Evolutionary conservation across 1,139 yeast genomes (phyloP).

Genomic region (Candida sanyaensis): DNA sequence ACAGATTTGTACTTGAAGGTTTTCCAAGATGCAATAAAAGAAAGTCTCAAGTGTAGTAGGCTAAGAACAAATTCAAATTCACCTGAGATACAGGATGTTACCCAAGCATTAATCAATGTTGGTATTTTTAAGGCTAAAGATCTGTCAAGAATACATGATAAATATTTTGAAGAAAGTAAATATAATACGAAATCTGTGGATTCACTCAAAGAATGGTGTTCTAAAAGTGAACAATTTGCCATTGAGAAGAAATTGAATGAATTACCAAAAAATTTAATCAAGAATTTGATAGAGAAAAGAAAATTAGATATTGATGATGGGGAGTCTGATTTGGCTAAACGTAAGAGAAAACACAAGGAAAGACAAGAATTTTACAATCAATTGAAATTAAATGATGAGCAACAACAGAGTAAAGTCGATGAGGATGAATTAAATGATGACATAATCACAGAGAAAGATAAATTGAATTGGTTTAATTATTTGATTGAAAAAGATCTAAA

Average conservation of each 20-base stretch:
- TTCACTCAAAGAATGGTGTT: constrained; percentile 37
- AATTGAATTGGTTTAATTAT: constrained; percentile 42
- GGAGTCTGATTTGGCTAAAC: constrained; percentile 30
- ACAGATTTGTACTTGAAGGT: constrained; percentile 65
- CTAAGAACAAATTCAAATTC: constrained; percentile 17
- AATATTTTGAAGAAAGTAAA: constrained; percentile 14
- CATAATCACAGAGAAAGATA: constrained; percentile 26
- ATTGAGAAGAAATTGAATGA: constrained; percentile 30
- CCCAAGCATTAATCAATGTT: constrained; percentile 58
- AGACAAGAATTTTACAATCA: constrained; percentile 45
- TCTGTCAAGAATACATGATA: constrained; percentile 18
- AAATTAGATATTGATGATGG: constrained; percentile 28
- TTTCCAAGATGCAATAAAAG: constrained; percentile 46
- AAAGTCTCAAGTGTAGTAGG: constrained; percentile 31
- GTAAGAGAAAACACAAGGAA: constrained; percentile 25
- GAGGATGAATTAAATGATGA: constrained; percentile 28
- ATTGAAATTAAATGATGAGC: constrained; percentile 28
- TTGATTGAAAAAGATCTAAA: constrained; percentile 46
- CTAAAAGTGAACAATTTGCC: constrained; percentile 27
- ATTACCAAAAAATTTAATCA: constrained; percentile 33
- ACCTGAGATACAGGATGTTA: constrained; percentile 56
- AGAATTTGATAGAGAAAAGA: constrained; percentile 41
- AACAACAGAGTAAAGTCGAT: constrained; percentile 8
- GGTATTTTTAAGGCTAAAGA: constrained; percentile 52
- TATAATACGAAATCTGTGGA: constrained; percentile 44